Base-by-base conservation (phyloP, 202 grass and related monocot genomes). In the Hordeum pubiflorum region DNA sequence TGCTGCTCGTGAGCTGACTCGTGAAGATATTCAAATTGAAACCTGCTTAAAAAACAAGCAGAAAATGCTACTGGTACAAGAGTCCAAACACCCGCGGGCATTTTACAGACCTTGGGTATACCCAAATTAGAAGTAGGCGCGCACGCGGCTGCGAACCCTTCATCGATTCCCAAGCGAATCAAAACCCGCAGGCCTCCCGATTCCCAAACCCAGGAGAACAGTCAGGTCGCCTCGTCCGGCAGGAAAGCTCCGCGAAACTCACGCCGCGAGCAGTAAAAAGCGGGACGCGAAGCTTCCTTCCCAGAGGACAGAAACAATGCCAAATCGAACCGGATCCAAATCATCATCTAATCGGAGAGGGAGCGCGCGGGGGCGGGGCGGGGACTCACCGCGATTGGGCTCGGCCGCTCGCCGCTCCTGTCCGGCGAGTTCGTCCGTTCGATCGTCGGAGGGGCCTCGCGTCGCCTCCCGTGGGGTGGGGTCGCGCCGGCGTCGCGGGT, bases 321-420 rank as follows among this genome's bases (percentile, higher is more conserved):
- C 6, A 23, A 84, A 76, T 54, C 81, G 54, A 74, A 80, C 31
- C 14, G 38, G 81, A 84, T 80, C 76, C 86, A 7, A 55, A n/a
- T 3, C 24, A 22, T 23, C 65, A 0, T 0, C 0, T 43, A 48
- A 17, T 14, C 38, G 27, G 43, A 15, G 31, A 21, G 27, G 22
- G 26, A 17, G 48, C 44, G 44, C 46, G 44, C 2, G 2, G 12
- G 6, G 36, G 2, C 41, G 6, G 36, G 36, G 38, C 20, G 4
- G 13, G 46, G 4, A 62, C 61, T 84, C 69, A 62, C 69, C 64
- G 38, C 0, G 57, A 27, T 26, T 5, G 80, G 86, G 64, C 8
- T 79, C 7, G 76, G 3, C 32, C 43, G 10, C 17, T 27, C 46
- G 4, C 10, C 41, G 12, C 14, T 31, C 1, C 38, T 21, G 9